These are phyloP conservation scores for Penicillium riverlandense DNA, from an alignment of 495 filamentous ascomycete genomes.

Conservation along the genomic window DNA sequence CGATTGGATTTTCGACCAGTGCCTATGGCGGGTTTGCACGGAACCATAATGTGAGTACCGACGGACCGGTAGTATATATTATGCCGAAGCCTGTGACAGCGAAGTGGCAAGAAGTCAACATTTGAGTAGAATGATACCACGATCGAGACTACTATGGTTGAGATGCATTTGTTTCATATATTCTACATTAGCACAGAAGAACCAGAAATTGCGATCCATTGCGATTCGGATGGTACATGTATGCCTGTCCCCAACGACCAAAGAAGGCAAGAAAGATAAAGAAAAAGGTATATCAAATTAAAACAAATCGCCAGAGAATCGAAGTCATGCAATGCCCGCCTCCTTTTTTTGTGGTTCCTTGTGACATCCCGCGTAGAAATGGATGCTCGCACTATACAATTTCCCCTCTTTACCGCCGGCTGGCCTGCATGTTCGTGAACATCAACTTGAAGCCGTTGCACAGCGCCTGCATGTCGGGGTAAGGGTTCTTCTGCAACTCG, in stretches of 20 bases:
- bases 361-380: too few species aligned
- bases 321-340: constrained; percentile 12
- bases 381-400: constrained; percentile 6
- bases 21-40: too few species aligned
- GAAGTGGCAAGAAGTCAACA: too few species aligned
- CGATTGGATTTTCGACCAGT: too few species aligned
- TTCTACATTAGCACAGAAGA: too few species aligned
- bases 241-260: constrained; percentile 13
- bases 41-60: too few species aligned
- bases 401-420: constrained; percentile 11
- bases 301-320: constrained; percentile 3
- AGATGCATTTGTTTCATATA: too few species aligned
- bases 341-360: constrained; percentile 3
- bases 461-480: constrained; percentile 88
- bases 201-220: too few species aligned
- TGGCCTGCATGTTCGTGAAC: constrained; percentile 47
- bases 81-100: too few species aligned
- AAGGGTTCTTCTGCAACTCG: constrained; percentile 76
- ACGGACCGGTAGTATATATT: too few species aligned
- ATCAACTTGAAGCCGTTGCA: constrained; percentile 81
- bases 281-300: constrained; percentile 19
- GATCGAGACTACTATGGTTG: too few species aligned
- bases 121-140: too few species aligned
- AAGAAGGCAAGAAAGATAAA: background rate
- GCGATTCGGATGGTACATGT: constrained; percentile 7